Evolutionary conservation across 164 flowering plant genomes (phyloP), one percentile per base, ranked within the genome.

Genomic region (Umbellularia californica): DNA sequence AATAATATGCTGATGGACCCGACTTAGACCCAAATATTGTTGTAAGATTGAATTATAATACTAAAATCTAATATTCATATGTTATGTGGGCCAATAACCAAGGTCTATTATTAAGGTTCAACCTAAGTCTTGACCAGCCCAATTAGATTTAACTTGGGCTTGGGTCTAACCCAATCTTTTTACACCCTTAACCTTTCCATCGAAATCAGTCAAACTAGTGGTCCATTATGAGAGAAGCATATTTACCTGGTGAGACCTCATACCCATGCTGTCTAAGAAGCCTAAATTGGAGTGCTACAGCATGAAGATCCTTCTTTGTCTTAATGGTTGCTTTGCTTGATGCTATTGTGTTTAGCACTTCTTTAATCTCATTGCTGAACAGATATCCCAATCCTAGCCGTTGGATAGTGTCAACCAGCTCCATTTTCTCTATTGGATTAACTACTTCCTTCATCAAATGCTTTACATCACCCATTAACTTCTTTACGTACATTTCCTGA

Each of bases 341-440:
- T 27, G 67, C 58, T 13, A 47, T 17, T 12, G 24, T 55, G 7
- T 58, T 12, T 33, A 85, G 60, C 55, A 65, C 22, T 13, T 35
- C 50, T 24, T 76, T 58, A 33, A 76, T 33, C 35, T 33, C 35
- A 0, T 33, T 33, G 35, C 3, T 33, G 41, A 33, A 33, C 7
- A 33, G 41, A 70, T 80, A 25, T 28, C 73, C 83, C 14, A 83
- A 64, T 12, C 84, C 82, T 0, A 83, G 76, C 41, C 81, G 72
- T 74, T 83, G 84, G 28, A 78, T 25, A 17, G 78, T 65, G 75
- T 85, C 86, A 2, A 83, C 69, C 69, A 80, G 50, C n/a, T 23
- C 60, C 62, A 78, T 27, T 4, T 67, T 3, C 13, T 72, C 63
- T 24, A 68, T 30, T 22, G 65, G 73, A 17, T 72, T 69, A 2